Evolutionary conservation across 1,284 basidiomycete genomes (phyloP), one percentile per base, ranked within the genome.

Genomic region (Heterobasidion irregulare): DNA sequence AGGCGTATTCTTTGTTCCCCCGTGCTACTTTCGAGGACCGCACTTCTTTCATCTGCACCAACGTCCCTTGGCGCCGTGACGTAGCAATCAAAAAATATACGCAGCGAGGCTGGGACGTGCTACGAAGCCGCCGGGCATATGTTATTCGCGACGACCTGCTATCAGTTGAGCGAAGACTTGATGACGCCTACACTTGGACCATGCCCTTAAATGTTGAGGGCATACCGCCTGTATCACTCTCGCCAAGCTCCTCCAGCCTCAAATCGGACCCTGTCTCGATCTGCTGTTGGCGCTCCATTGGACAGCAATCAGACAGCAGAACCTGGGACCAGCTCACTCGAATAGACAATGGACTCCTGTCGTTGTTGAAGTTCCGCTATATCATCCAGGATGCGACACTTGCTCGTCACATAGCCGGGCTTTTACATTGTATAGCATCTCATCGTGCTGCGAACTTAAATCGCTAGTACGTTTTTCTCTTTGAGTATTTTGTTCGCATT

Each of bases 11-110:
- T 19, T 19, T 51, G 16, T 51, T 16, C 9, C 50, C 50, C 9
- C 18, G 15, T 12, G 33, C 50, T n/a, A 51, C 35, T 15, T 51
- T 51, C 50, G 50, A 51, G 16, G 16, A 35, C 8, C 50, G 35
- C 32, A 6, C n/a, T 15, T 51, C 50, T n/a, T 38, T 51, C n/a
- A 13, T 51, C 33, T 38, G 35, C 34, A 51, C 50, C 6, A 35
- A 44, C 34, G 52, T 36, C 48, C 15, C 38, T 45, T 38, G 41
- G 54, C 56, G 53, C 13, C 50, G 18, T 9, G n/a, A 35, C 13
- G 36, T 51, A 54, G 57, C 56, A 56, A 49, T 53, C 38, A 59
- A 53, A 26, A 54, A 49, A 32, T 49, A 54, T 38, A 34, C 13
- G 19, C 19, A 19, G 13, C 16, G 33, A 13, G 53, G 34, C 15